Evolutionary conservation across 352 stramenopile species (phyloP), one percentile per base, ranked within the genome.

Genomic region (Globisporangium spinosum): DNA sequence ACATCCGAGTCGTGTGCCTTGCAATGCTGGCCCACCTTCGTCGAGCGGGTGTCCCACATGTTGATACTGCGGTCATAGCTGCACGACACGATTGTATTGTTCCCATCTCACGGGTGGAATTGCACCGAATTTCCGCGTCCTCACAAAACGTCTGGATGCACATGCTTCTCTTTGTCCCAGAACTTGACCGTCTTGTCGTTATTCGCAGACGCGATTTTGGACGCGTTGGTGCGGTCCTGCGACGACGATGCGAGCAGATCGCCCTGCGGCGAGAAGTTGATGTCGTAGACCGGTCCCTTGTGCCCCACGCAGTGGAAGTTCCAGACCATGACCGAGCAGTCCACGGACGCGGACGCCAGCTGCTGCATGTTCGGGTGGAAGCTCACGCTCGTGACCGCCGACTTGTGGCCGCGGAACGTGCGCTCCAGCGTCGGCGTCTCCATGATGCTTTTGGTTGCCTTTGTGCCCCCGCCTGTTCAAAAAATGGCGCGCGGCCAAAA

Each of bases 161-260:
- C 29, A 83, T 69, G 25, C 43, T 74, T 87, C 55, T 89, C 82
- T 17, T 96, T 89, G 66, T 98, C 93, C 93, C 93, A 98, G 9
- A 98, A 62, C 54, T 94, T 93, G 32, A 98, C 90, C 12, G 82
- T 91, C 74, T 98, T 98, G 77, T 98, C 94, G 65, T 98, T 93
- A 62, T 86, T 90, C 15, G 82, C 92, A 0, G 86, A 96, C 8
- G 78, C 85, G 32, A 94, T 79, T 9, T 89, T 65, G 6, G 75
- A 72, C 3, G 77, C 77, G 71, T 98, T 90, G 6, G 91, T 97
- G 17, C 91, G 89, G 74, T 98, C 94, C 60, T 94, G 87, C 9
- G 91, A 97, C 7, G 82, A 89, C 4, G 93, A 98, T 7, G 90
- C 94, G 1, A 98, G 63, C 3, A 94, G 27, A 13, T 92, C 79